Base-by-base conservation (phyloP, 768 basidiomycete genomes). In the Leccinum subgranulosum region DNA sequence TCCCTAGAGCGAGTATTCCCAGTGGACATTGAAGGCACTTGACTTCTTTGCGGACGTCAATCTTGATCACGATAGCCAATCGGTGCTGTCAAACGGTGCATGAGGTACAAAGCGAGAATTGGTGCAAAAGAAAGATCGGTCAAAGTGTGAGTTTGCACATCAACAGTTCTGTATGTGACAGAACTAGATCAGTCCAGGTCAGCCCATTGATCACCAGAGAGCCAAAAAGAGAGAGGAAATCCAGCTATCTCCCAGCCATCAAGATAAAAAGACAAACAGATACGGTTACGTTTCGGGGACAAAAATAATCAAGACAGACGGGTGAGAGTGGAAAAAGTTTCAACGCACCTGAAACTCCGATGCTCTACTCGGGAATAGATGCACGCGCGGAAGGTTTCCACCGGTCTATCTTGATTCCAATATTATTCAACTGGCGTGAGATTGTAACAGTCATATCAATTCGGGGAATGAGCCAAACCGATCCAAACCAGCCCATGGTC, bases 391-490 rank as follows among this genome's bases (percentile, higher is more conserved):
- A 21, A 11, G 19, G 41, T 21, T 39, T 19, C 39, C n/a, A 41
- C 39, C 39, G 9, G 6, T 39, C 19, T 41, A n/a, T 41, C 39
- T 41, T n/a, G n/a, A 8, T 11, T 41, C n/a, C 14, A 34, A 31
- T 31, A 31, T 31, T 14, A 33, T 33, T 14, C 12, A 9, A 39
- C 39, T 41, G 39, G n/a, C n/a, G n/a, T 41, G 39, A 6, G 39
- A 21, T 43, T 43, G 41, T 6, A 21, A 43, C n/a, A 21, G 41
- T 19, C 6, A 43, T 19, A 11, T 19, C 19, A 3, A 56, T 57
- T 64, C 56, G 55, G 62, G 51, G 56, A 56, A 64, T 17, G 41
- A 31, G 10, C 27, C 17, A 27, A 57, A 57, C 65, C 48, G 28
- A 29, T n/a, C 1, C 29, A 31, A 58, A 57, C 58, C 39, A 36